Base-by-base conservation (phyloP, 352 stramenopile species). In the Plasmopara viticola region DNA sequence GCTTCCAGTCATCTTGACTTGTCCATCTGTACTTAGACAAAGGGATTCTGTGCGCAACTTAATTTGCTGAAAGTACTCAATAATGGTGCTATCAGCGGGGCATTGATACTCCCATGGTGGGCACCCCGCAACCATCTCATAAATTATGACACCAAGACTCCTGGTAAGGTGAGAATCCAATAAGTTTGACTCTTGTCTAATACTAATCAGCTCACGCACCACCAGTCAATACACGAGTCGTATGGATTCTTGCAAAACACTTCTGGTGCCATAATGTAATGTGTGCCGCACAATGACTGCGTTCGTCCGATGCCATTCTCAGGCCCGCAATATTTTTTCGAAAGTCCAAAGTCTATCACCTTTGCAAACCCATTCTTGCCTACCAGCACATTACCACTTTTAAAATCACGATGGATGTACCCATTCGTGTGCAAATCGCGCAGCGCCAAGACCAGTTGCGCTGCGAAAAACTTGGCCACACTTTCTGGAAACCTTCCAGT, bases 301-400 rank as follows among this genome's bases (percentile, higher is more conserved):
- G 73, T 63, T n/a, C 53, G 34, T 31, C 56, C 56, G 4, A 31
- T 34, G 6, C 0, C 10, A 9, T 37, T 33, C 49, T 44, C 30
- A 54, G 35, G 49, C 9, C 9, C 25, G 2, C 14, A 28, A 17
- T 65, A 39, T 8, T 57, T 46, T 47, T 68, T 81, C 15, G 82
- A 68, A 44, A 93, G 68, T 25, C 82, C 82, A 62, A 86, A 90
- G 63, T 93, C 82, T 39, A 93, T 86, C 20, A 93, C 63, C 41
- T 76, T 78, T 9, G 48, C 60, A 25, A 70, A 66, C 6, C 82
- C 79, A 3, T 56, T 25, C 5, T 35, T 56, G 15, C 67, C 60
- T 9, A 89, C 49, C 14, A 93, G 48, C 2, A 90, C 55, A 44
- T 93, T 93, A 13, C 82, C 82, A 45, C 75, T 93, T 54, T 93